Evolutionary conservation across 495 filamentous ascomycete genomes (phyloP).

Genomic region (Bathelium albidoporum): DNA sequence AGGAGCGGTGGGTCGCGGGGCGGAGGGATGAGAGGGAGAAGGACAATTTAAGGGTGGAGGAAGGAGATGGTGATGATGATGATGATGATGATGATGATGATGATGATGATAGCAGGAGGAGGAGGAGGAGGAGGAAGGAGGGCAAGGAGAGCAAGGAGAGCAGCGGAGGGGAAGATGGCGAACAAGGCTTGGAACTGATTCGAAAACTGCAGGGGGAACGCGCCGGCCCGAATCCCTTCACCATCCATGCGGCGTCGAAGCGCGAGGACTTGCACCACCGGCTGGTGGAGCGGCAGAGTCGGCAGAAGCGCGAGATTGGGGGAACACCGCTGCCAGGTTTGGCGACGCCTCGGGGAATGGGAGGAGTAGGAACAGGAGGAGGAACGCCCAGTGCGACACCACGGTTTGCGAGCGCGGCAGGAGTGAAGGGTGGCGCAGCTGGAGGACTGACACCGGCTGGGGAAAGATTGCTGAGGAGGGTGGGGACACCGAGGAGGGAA

Average conservation of each 20-base stretch:
- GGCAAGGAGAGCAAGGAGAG: constrained; percentile 20
- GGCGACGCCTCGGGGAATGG: constrained; percentile 49
- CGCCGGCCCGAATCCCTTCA: constrained; percentile 65
- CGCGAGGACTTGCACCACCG: constrained; percentile 78
- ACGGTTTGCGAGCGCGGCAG: constrained; percentile 50
- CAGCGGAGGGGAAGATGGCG: constrained; percentile 16
- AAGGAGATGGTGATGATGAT: constrained; percentile 19
- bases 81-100: too few relatives aligned
- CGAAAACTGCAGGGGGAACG: constrained; percentile 45
- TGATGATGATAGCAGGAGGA: too few relatives aligned
- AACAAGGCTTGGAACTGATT: constrained; percentile 27
- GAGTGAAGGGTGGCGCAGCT: constrained; percentile 13
- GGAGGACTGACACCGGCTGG: constrained; percentile 66
- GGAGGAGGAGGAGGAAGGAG: constrained; percentile 15
- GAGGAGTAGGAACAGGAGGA: too few relatives aligned
- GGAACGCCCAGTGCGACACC: constrained; percentile 46
- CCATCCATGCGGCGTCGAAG: constrained; percentile 61
- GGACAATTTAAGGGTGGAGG: constrained; percentile 14
- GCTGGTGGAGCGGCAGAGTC: constrained; percentile 70
- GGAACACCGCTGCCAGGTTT: constrained; percentile 26
- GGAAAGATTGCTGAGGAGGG: constrained; percentile 56
- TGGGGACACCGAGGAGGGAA: constrained; percentile 36
- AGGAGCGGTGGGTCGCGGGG: constrained; percentile 9
- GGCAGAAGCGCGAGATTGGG: constrained; percentile 43
- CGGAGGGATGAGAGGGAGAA: constrained; percentile 11